These are phyloP conservation scores for Sordariomycetes sp. DNA, from an alignment of 2,329 filamentous ascomycete species.

Conservation along the genomic window DNA sequence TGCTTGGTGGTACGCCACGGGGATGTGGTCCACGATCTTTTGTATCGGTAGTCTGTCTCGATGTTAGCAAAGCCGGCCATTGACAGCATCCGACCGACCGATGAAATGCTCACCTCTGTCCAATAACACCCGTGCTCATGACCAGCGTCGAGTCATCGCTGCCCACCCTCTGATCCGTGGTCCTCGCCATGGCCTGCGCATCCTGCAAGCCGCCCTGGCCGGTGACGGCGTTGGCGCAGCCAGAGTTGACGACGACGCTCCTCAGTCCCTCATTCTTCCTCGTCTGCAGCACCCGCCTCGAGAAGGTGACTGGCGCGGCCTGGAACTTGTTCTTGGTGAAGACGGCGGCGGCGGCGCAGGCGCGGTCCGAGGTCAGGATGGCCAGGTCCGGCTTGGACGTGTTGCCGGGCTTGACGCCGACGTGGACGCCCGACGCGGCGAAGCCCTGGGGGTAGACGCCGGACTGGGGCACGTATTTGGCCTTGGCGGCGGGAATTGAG, in stretches of 20 bases:
- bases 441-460: constrained; percentile 91
- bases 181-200: constrained; percentile 72
- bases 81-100: background rate
- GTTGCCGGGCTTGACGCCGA: constrained; percentile 90
- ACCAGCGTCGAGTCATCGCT: constrained; percentile 61
- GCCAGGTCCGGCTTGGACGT: constrained; percentile 87
- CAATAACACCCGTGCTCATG: constrained; percentile 98
- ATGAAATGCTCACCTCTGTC: constrained; percentile 56
- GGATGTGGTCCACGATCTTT: constrained; percentile 80
- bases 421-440: constrained; percentile 74
- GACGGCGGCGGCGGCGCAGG: constrained; percentile 81
- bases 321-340: constrained; percentile 99
- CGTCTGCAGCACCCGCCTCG: constrained; percentile 59
- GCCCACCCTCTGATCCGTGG: constrained; percentile 58
- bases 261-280: constrained; percentile 62
- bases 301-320: constrained; percentile 87
- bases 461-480: constrained; percentile 77
- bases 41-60: constrained; percentile 66
- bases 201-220: constrained; percentile 84
- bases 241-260: constrained; percentile 86
- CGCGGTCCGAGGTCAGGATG: constrained; percentile 75
- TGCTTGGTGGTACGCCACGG: constrained; percentile 62
- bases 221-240: constrained; percentile 95
- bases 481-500: constrained; percentile 65
- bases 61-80: background rate